These are phyloP conservation scores for Aspergillus versicolor DNA, from an alignment of 2,329 filamentous ascomycete species.

Conservation along the genomic window DNA sequence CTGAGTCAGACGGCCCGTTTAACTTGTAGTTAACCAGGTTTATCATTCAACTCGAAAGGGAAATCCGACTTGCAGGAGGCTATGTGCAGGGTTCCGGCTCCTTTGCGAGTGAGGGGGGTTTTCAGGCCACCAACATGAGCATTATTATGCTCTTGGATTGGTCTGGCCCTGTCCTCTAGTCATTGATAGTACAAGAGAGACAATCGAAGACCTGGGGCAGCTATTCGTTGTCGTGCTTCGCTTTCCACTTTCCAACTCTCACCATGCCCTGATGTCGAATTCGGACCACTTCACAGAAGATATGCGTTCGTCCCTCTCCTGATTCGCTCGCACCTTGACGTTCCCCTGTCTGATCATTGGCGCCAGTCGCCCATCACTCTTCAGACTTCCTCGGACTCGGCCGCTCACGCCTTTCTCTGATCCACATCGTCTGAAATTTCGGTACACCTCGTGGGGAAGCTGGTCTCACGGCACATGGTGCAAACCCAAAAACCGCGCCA, in stretches of 20 bases:
- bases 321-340: background rate
- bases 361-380: background rate
- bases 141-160: background rate
- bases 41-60: no score
- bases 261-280: background rate
- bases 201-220: background rate
- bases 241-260: background rate
- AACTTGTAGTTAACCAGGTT: no score
- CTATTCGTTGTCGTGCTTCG: background rate
- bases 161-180: background rate
- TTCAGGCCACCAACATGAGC: background rate
- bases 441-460: conserved; percentile 5
- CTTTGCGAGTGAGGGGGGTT: background rate
- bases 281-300: background rate
- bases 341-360: conserved; percentile 1
- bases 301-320: background rate
- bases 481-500: conserved; percentile 4
- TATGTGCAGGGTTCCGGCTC: background rate
- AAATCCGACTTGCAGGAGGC: background rate
- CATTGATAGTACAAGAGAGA: background rate
- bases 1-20: background rate
- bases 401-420: background rate
- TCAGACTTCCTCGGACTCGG: background rate
- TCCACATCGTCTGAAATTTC: background rate
- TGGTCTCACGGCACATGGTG: background rate